Evolutionary conservation across 2,329 filamentous ascomycete genomes (phyloP).

Genomic region (Paraphaeosphaeria sporulosa): DNA sequence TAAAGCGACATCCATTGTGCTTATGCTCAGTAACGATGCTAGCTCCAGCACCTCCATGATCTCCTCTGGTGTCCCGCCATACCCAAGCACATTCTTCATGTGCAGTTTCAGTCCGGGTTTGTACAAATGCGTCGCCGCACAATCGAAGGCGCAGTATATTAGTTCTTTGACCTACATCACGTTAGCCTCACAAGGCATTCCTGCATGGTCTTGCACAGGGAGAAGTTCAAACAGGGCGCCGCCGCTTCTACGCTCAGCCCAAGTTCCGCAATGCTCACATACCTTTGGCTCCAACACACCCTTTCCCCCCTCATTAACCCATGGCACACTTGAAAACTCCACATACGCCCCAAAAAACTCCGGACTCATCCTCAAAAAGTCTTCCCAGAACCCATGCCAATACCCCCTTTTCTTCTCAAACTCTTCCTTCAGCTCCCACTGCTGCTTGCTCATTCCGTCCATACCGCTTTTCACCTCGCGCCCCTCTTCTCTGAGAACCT

Average conservation of each 20-base stretch:
- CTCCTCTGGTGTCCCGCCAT: constrained; percentile 56
- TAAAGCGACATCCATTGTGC: constrained; percentile 38
- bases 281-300: constrained; percentile 56
- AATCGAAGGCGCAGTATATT: constrained; percentile 59
- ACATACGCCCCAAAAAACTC: constrained; percentile 59
- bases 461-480: constrained; percentile 38
- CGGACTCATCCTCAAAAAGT: constrained; percentile 54
- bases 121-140: constrained; percentile 58
- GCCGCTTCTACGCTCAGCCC: background rate
- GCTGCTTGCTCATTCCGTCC: constrained; percentile 44
- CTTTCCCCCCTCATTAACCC: constrained; percentile 39
- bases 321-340: constrained; percentile 56
- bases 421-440: constrained; percentile 51
- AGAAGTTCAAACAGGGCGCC: too few relatives aligned
- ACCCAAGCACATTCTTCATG: constrained; percentile 57
- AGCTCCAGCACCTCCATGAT: constrained; percentile 60
- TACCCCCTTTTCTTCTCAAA: constrained; percentile 57
- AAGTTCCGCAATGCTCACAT: constrained; percentile 4
- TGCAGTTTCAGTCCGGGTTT: constrained; percentile 57
- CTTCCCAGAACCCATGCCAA: constrained; percentile 57
- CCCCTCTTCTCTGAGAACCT: constrained; percentile 57
- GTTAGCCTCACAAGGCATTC: too few relatives aligned
- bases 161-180: constrained; percentile 51
- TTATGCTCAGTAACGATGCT: constrained; percentile 45
- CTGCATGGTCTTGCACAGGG: too few relatives aligned